These are phyloP conservation scores for Cymbopogon flexuosus DNA, from an alignment of 202 grass and related monocot genomes.

Conservation along the genomic window DNA sequence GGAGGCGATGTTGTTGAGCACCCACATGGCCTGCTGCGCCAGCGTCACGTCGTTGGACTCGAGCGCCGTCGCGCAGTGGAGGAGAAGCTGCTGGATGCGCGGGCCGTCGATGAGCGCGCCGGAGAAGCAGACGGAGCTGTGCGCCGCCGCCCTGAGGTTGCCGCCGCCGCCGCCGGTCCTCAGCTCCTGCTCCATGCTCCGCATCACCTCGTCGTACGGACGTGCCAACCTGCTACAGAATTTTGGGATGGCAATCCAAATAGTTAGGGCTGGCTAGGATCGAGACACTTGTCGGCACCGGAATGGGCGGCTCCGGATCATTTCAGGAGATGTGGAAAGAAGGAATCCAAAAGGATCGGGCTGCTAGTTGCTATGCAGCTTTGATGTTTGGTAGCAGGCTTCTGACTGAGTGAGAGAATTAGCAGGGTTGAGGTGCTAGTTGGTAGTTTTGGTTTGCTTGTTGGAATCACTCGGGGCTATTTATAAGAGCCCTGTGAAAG, in stretches of 20 bases:
- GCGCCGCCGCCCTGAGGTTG: background rate
- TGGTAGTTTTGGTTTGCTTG: conserved; percentile 44
- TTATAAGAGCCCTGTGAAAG: conserved; percentile 30
- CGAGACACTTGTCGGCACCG: background rate
- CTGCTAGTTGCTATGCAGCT: too few species aligned
- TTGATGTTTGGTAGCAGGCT: background rate
- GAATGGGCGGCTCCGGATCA: background rate
- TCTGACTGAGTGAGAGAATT: background rate
- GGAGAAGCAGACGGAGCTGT: conserved; percentile 31
- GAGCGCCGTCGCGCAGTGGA: conserved; percentile 57
- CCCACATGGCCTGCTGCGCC: conserved; percentile 79
- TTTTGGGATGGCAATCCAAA: background rate
- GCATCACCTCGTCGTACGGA: background rate
- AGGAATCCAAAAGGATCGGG: conserved; percentile 2
- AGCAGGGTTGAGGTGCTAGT: background rate
- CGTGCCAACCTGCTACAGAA: too few species aligned
- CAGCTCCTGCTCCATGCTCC: conserved; percentile 29
- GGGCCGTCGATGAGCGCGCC: conserved; percentile 48
- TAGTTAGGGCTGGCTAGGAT: background rate
- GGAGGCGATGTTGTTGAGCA: conserved; percentile 80
- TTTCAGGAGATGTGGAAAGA: background rate
- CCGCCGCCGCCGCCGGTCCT: background rate
- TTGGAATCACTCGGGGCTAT: conserved; percentile 31
- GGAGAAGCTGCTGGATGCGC: conserved; percentile 62
- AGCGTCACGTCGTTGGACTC: conserved; percentile 76